Evolutionary conservation across 352 stramenopile genomes (phyloP), one percentile per base, ranked within the genome.

Genomic region (Plasmopara halstedii): DNA sequence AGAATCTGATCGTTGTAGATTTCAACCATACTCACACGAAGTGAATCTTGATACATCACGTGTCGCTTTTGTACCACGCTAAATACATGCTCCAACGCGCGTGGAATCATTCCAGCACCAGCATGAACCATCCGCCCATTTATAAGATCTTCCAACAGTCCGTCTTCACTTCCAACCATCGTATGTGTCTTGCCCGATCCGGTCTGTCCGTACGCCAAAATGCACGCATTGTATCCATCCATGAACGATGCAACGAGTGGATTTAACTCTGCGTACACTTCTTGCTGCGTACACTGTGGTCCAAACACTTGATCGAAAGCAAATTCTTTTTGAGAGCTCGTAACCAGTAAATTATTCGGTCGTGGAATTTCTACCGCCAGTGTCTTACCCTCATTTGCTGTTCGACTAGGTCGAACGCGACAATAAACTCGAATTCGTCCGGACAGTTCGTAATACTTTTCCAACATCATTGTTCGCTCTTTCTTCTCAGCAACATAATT

Each of bases 1-100:
- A 93, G 51, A 21, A 97, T 78, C 46, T 95, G 83, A 45, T 98
- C 91, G 58, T 96, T 96, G 57, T 97, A 95, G 59, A 99, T 99
- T 4, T 10, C 6, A 11, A 2, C 25, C 3, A 29, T 29, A 11
- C 11, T 29, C 25, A 29, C 6, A 6, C 25, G 3, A 29, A 29
- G 3, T 2, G 25, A 29, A 10, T 29, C 25, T 29, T 29, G 25
- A 29, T 29, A 29, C 25, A 10, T 29, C 25, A 10, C 7, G 7
- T 29, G 25, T 6, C 25, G 25, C 25, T 6, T 29, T 10, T 6
- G 6, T 10, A 29, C 11, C 3, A 29, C 25, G 25, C 11, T 4
- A 4, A 29, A 29, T 10, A 29, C 25, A 10, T 29, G 25, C 25
- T 29, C 6, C 1, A 29, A 4, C 11, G 25, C 25, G 11, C 25